Percentiles rank a stretch among this genome's conserved stretches.
These are phyloP conservation scores for Nemania sp. DNA, from an alignment of 2,329 filamentous ascomycete species.

Conservation along the genomic window DNA sequence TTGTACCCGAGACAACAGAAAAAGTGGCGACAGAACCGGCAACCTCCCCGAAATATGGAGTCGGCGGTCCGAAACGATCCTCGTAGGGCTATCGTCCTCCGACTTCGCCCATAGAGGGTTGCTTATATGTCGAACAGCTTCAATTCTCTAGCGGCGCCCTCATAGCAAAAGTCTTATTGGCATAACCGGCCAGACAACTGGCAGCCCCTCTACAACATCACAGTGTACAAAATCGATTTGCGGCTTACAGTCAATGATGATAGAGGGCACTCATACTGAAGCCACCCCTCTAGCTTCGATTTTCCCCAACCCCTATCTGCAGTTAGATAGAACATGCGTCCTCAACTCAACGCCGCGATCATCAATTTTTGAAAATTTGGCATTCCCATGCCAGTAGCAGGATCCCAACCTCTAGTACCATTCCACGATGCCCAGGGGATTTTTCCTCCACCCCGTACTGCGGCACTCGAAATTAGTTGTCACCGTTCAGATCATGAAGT, in stretches of 20 bases:
- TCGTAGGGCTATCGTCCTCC: too few relatives aligned
- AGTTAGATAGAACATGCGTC: background rate
- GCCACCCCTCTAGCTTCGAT: background rate
- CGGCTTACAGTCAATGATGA: too few relatives aligned
- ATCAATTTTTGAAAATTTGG: conserved; percentile 23
- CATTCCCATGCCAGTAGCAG: conserved; percentile 17
- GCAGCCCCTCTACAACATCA: too few relatives aligned
- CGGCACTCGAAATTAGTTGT: background rate
- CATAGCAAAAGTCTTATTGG: too few relatives aligned
- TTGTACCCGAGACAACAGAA: background rate
- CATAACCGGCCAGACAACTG: too few relatives aligned
- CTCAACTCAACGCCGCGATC: conserved; percentile 15
- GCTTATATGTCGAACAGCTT: too few relatives aligned
- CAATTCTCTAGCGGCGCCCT: too few relatives aligned
- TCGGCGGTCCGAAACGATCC: background rate
- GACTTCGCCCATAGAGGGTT: too few relatives aligned
- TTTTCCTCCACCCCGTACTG: conserved; percentile 30
- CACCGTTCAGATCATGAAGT: background rate
- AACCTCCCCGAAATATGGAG: background rate
- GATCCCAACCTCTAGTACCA: conserved; percentile 36
- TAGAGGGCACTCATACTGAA: background rate
- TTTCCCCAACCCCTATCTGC: background rate
- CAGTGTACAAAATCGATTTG: too few relatives aligned
- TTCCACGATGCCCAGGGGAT: conserved; percentile 38
- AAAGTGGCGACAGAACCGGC: background rate